Conservation (phyloP, 441 rosid species). For the Dalechampia spathulata region DNA sequence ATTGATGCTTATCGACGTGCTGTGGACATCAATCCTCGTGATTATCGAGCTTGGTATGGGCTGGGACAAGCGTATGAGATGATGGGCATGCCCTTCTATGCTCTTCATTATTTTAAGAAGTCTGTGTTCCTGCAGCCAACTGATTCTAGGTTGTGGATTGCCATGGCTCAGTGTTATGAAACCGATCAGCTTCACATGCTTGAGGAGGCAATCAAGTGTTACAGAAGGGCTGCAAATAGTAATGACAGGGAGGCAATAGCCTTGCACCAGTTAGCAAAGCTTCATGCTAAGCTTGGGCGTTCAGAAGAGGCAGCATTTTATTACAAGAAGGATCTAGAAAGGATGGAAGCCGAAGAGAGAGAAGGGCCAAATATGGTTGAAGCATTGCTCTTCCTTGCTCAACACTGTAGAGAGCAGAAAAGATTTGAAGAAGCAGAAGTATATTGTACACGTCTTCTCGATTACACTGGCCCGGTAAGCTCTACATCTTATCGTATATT, state of each 20-base stretch:
- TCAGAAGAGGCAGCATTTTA: conserved; percentile 80
- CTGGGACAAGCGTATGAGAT: conserved; percentile 94
- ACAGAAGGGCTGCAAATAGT: conserved; percentile 73
- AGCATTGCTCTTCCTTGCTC: conserved; percentile 70
- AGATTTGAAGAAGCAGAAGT: conserved; percentile 90
- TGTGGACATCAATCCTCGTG: conserved; percentile 78
- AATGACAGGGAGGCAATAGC: conserved; percentile 89
- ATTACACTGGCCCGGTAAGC: conserved; percentile 84
- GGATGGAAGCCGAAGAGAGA: conserved; percentile 93
- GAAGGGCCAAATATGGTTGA: conserved; percentile 90
- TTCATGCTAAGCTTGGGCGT: conserved; percentile 60
- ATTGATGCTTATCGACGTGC: conserved; percentile 90
- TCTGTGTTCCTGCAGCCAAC: conserved; percentile 79
- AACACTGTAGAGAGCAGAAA: conserved; percentile 52
- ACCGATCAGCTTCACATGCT: conserved; percentile 80
- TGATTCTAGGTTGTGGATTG: conserved; percentile 90
- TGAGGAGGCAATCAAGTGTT: conserved; percentile 90
- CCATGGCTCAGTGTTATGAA: conserved; percentile 92
- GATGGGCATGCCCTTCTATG: conserved; percentile 86
- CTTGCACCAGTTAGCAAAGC: conserved; percentile 70
- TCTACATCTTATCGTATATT: not conserved
- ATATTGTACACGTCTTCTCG: conserved; percentile 82
- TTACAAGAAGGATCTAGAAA: conserved; percentile 77
- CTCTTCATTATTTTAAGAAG: conserved; percentile 79
- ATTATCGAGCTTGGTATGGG: conserved; percentile 96